Base-by-base conservation (phyloP, 1,284 basidiomycete genomes). In the Thelephora terrestris region DNA sequence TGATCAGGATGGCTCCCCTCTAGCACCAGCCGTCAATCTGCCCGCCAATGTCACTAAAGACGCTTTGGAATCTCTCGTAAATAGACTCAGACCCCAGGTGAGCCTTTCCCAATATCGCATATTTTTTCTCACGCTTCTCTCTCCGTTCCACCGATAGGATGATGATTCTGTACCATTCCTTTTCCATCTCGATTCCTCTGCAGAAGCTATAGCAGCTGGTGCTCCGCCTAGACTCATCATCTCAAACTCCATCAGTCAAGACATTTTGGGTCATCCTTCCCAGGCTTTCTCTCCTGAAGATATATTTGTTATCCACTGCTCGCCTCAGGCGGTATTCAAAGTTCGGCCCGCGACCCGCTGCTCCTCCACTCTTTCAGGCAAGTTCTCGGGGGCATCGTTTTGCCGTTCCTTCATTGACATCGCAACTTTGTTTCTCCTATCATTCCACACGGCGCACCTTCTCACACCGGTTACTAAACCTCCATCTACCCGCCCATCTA, bases 271-370 rank as follows among this genome's bases (percentile, higher is more conserved):
- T 5, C 85, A 90, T 53, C 71, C 84, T 1, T 79, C 79, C 0
- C 73, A 78, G 32, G 70, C 77, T 0, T 91, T 91, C 61, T 85
- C 87, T 0, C 75, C 84, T 7, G 93, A 97, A 75, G 91, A 91
- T 61, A 76, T 93, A 10, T 82, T 96, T 52, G 75, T 88, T 47
- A 74, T 96, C 25, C 79, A 85, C 59, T 96, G 92, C 64, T 82
- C 93, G 37, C 95, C 96, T 3, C 93, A 98, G 65, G 93, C 94
- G 17, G 89, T 99, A 2, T 99, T 98, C 69, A 82, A 85, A 55
- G 95, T 99, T 12, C 75, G 94, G 55, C 91, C 91, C 37, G 92
- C 96, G 16, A 93, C 91, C 36, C 70, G 95, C 53, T 98, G 95
- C 64, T 93, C 90, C 16, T 90, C 90, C 21, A 96, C 92, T 9